phyloP scores from a whole-genome alignment of 176 grass and related monocot species.

The Miscanthus lutarioriparius region DNA sequence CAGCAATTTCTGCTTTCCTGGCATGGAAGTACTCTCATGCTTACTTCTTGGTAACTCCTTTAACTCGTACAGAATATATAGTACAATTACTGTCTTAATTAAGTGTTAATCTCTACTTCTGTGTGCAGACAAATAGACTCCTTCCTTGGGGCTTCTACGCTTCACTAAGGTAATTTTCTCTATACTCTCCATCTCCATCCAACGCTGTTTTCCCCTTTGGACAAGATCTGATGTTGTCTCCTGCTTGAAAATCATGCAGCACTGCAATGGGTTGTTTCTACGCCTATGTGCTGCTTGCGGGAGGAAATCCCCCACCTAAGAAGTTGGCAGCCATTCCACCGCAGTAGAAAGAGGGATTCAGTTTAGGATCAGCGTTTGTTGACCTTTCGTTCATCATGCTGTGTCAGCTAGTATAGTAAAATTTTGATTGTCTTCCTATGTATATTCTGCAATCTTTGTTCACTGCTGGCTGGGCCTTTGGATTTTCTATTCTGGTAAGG shows the following conservation, averaged over 20 bases:
- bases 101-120: constrained; percentile 20
- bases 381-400: not conserved
- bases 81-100: not conserved
- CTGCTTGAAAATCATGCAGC: constrained; percentile 37
- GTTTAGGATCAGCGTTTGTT: not conserved
- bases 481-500: constrained; percentile 1
- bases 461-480: not conserved
- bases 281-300: constrained; percentile 47
- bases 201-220: not conserved
- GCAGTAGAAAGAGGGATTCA: not conserved
- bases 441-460: constrained; percentile 32
- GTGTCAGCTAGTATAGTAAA: not conserved
- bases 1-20: constrained; percentile 57
- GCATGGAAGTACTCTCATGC: constrained; percentile 62
- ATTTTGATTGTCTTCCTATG: constrained; percentile 8
- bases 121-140: constrained; percentile 56
- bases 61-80: not conserved
- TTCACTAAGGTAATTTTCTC: constrained; percentile 53
- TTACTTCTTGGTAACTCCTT: constrained; percentile 54
- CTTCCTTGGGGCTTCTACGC: constrained; percentile 68
- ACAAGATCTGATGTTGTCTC: not conserved
- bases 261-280: constrained; percentile 62
- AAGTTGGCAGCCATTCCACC: constrained; percentile 30
- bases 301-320: constrained; percentile 68
- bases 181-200: not conserved